Evolutionary conservation across 1,284 basidiomycete species (phyloP).

Genomic region (Moesziomyces globuligerus): DNA sequence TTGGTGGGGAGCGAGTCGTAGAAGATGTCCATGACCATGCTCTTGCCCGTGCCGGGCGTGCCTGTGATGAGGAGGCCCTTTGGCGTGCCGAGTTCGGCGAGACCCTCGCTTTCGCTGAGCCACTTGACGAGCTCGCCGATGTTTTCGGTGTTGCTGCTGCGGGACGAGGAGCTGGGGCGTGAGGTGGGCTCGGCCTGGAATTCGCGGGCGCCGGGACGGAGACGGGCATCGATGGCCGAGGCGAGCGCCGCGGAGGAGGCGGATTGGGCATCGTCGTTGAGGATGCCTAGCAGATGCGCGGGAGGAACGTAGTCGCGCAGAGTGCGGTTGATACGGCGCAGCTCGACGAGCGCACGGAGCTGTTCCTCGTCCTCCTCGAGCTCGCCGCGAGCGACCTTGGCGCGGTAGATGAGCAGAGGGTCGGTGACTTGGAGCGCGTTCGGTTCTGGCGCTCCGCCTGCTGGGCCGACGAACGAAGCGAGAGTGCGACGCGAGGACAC

Average conservation of each 20-base stretch:
- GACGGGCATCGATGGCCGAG: conserved; percentile 21
- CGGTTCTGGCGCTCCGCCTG: conserved; percentile 1
- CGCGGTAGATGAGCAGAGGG: conserved; percentile 56
- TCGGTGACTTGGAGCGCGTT: conserved; percentile 54
- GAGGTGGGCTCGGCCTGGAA: conserved; percentile 20
- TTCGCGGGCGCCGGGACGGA: conserved; percentile 12
- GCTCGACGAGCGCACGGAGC: conserved; percentile 74
- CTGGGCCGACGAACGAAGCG: conserved; percentile 12
- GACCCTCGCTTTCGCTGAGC: conserved; percentile 73
- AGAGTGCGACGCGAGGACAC: neutral
- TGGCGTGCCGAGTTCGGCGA: conserved; percentile 73
- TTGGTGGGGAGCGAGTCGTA: conserved; percentile 73
- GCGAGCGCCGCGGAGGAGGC: conserved; percentile 26
- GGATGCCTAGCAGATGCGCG: conserved; percentile 61
- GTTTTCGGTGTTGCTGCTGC: conserved; percentile 29
- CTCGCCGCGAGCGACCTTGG: conserved; percentile 71
- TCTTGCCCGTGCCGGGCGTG: conserved; percentile 72
- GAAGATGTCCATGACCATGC: conserved; percentile 77
- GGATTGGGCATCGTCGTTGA: conserved; percentile 29
- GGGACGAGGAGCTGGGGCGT: conserved; percentile 26
- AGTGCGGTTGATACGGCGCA: conserved; percentile 71
- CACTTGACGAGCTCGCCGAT: conserved; percentile 71
- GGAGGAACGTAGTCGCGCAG: conserved; percentile 72
- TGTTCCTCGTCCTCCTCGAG: conserved; percentile 76
- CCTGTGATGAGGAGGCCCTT: conserved; percentile 72